Percentiles rank a stretch among this genome's conserved stretches.
These are phyloP conservation scores for Rhizophora mangle DNA, from an alignment of 345 rosid genomes.

Conservation along the genomic window DNA sequence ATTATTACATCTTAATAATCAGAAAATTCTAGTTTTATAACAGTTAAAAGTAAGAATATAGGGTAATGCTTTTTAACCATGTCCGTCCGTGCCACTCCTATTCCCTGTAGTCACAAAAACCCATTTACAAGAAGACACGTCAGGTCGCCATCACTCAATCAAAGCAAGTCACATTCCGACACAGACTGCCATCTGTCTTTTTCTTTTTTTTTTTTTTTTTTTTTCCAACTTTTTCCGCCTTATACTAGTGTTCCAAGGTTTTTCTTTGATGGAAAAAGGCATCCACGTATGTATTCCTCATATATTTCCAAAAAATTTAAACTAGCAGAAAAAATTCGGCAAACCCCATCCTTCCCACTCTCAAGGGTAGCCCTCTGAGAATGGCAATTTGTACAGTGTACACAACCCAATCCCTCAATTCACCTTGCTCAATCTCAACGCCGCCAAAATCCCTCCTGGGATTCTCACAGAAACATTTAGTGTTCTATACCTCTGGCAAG, in stretches of 20 bases:
- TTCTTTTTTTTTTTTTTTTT: background rate
- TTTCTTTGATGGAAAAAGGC: background rate
- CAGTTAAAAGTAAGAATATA: background rate
- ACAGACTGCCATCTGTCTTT: slow-evolving; percentile 46
- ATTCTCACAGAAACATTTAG: slow-evolving; percentile 42
- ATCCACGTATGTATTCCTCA: background rate
- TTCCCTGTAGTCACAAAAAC: slow-evolving; percentile 34
- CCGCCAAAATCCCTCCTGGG: slow-evolving; percentile 48
- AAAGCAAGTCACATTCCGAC: slow-evolving; percentile 11
- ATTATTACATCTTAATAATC: background rate
- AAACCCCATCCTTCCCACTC: no score
- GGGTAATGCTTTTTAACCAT: background rate
- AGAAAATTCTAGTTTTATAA: background rate
- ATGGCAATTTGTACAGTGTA: slow-evolving; percentile 75
- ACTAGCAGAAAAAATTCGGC: background rate
- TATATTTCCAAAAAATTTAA: background rate
- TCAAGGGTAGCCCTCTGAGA: slow-evolving; percentile 10
- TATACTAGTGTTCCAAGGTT: slow-evolving; percentile 29
- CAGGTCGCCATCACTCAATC: slow-evolving; percentile 32
- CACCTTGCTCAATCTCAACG: slow-evolving; percentile 60
- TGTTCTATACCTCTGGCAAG: slow-evolving; percentile 37
- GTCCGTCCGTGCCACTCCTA: slow-evolving; percentile 7
- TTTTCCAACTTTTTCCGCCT: slow-evolving; percentile 28
- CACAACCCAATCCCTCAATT: slow-evolving; percentile 65
- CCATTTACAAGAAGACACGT: slow-evolving; percentile 30